Base-by-base conservation (phyloP, 306 rosid genomes). In the Quercus dentata region DNA sequence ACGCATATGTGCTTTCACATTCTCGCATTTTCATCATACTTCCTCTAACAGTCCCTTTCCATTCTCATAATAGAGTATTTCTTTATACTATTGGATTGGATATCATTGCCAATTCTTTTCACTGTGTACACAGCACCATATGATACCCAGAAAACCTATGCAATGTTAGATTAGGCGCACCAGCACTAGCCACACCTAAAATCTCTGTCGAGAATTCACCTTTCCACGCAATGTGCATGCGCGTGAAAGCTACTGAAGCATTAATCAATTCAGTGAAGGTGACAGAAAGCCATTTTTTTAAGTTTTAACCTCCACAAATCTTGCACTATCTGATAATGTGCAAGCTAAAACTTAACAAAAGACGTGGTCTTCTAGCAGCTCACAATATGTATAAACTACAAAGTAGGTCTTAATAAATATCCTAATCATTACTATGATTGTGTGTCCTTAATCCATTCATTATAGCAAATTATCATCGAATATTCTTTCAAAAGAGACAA, bases 71-170 rank as follows among this genome's bases (percentile, higher is more conserved):
- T 49, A 11, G 54, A 49, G 25, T 65, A 46, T 33, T 76, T 83
- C 51, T 38, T 15, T 74, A 52, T 79, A 75, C 78, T 73, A 77
- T 73, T 79, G 23, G 46, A 41, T 41, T 8, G 46, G 56, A 76
- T 52, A 74, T 84, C 87, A 69, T 76, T 74, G 86, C 80, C 87
- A 81, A 73, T 81, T 84, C 88, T 63, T 82, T 72, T 79, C 81
- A 78, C 76, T 33, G 46, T 61, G 46, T 41, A 41, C 46, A 41
- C 46, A 41, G 76, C 75, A 54, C 90, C 83, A 76, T 76, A 87
- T 84, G 78, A 87, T 76, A 77, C 83, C 82, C 81, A 64, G 83
- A 79, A 80, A 64, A 6, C 46, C 17, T 5, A 46, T 20, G 10
- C 59, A 41, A 12, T 41, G 46, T 52, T 57, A 13, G 62, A 1